phyloP scores from a whole-genome alignment of 331 rosid genomes.

The Quercus tomentella region DNA sequence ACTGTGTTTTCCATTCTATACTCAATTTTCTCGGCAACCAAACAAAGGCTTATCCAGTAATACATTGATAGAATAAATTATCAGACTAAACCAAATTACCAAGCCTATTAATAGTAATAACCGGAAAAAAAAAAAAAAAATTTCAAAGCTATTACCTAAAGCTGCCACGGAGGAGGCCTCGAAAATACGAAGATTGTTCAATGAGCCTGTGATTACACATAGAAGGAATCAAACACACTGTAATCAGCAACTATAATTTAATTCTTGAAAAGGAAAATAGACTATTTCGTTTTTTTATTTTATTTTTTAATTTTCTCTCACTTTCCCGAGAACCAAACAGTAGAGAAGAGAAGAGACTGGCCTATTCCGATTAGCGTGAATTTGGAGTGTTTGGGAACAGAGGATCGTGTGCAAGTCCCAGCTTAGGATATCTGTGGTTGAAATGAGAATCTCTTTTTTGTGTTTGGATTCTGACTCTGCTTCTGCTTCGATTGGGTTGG shows the following conservation, averaged over 20 bases:
- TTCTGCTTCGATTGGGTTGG: constrained; percentile 18
- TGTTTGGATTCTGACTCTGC: background rate
- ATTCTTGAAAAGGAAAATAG: too few relatives aligned
- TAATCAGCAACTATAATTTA: too few relatives aligned
- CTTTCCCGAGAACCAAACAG: constrained; percentile 19
- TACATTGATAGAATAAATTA: too few relatives aligned
- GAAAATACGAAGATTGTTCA: constrained; percentile 57
- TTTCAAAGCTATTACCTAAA: constrained; percentile 46
- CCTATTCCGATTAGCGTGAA: constrained; percentile 55
- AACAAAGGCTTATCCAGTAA: background rate
- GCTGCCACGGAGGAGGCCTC: constrained; percentile 60
- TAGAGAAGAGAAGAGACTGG: background rate
- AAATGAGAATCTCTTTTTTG: constrained; percentile 28
- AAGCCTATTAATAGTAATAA: background rate
- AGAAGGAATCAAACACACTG: background rate
- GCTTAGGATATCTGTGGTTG: constrained; percentile 35
- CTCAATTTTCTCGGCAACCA: constrained; percentile 10
- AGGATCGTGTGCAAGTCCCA: constrained; percentile 53
- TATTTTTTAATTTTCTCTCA: too few relatives aligned
- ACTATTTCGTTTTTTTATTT: too few relatives aligned
- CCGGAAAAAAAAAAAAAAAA: background rate
- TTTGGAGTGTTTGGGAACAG: constrained; percentile 32
- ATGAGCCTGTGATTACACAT: constrained; percentile 39
- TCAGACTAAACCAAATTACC: too few relatives aligned
- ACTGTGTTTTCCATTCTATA: background rate